Evolutionary conservation across 2,329 filamentous ascomycete genomes (phyloP).

Genomic region (Talaromyces sp.): DNA sequence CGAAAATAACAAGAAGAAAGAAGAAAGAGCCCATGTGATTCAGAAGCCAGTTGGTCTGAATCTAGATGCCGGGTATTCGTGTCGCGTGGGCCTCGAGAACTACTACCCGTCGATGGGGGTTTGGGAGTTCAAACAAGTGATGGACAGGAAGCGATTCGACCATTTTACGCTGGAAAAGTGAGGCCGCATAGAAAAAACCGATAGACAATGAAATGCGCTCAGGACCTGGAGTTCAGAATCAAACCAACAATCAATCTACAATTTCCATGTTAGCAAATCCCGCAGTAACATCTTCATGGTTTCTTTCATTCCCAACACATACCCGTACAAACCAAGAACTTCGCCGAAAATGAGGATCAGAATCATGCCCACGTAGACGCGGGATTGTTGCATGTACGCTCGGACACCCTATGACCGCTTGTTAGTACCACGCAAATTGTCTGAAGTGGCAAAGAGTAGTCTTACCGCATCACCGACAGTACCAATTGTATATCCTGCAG

Average conservation of each 20-base stretch:
- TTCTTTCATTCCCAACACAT: constrained; percentile 39
- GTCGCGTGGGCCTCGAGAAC: constrained; percentile 6
- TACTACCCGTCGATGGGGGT: neutral
- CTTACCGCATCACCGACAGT: constrained; percentile 86
- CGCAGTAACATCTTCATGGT: neutral
- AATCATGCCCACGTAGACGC: constrained; percentile 98
- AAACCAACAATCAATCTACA: constrained; percentile 84
- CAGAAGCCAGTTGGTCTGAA: constrained; percentile 15
- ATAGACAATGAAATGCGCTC: constrained; percentile 7
- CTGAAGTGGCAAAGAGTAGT: neutral
- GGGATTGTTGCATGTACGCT: constrained; percentile 92
- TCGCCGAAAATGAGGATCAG: constrained; percentile 98
- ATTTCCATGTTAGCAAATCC: constrained; percentile 23
- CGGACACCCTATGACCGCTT: constrained; percentile 67
- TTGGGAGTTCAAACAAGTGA: constrained; percentile 1
- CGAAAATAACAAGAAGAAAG: constrained; percentile 7
- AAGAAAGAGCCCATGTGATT: constrained; percentile 10
- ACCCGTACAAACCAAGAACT: constrained; percentile 96
- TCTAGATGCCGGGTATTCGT: constrained; percentile 14
- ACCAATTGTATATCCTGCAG: constrained; percentile 94
- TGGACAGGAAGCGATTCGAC: neutral
- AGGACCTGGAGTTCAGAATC: constrained; percentile 81
- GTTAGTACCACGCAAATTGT: neutral
- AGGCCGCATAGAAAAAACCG: constrained; percentile 1
- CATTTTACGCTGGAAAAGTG: constrained; percentile 1